A percentile compares a stretch with the other conserved stretches of the same genome.
Conservation (phyloP, 257 asterid species). For the Petunia axillaris region DNA sequence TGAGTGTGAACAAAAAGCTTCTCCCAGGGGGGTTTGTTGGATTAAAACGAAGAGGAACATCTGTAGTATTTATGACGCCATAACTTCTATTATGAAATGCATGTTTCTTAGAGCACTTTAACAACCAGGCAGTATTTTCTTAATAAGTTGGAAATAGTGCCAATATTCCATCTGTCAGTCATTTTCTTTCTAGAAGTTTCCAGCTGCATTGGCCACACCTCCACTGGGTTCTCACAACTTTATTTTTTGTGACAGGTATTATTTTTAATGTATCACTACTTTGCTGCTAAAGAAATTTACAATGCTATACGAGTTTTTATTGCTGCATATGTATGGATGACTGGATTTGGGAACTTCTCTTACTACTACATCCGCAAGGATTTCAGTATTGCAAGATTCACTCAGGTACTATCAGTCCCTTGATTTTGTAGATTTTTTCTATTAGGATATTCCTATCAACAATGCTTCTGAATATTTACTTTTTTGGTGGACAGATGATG, state of each 20-base stretch:
- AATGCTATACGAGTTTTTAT: conserved; percentile 83
- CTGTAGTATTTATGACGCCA: conserved; percentile 3
- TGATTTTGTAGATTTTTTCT: conserved; percentile 4
- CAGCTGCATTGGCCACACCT: background rate
- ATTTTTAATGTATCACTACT: conserved; percentile 92
- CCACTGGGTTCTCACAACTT: conserved; percentile 31
- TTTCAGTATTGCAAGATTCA: conserved; percentile 79
- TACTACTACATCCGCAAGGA: conserved; percentile 87
- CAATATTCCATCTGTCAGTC: background rate
- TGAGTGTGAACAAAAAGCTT: background rate
- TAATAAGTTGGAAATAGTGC: background rate
- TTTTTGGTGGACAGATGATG: conserved; percentile 70
- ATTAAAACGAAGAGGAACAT: background rate
- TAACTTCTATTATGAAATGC: conserved; percentile 9
- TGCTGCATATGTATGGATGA: conserved; percentile 95
- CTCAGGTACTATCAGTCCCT: conserved; percentile 53
- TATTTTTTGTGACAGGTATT: conserved; percentile 58
- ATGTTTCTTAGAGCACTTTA: background rate
- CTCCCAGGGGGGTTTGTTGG: background rate
- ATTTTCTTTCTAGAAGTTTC: conserved; percentile 17
- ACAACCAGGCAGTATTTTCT: background rate
- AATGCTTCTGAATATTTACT: conserved; percentile 33
- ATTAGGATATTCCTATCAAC: conserved; percentile 14
- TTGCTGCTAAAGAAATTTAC: conserved; percentile 79
- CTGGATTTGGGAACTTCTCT: conserved; percentile 93